Conservation (phyloP, 768 basidiomycete species). For the Sarcomyxa edulis region DNA sequence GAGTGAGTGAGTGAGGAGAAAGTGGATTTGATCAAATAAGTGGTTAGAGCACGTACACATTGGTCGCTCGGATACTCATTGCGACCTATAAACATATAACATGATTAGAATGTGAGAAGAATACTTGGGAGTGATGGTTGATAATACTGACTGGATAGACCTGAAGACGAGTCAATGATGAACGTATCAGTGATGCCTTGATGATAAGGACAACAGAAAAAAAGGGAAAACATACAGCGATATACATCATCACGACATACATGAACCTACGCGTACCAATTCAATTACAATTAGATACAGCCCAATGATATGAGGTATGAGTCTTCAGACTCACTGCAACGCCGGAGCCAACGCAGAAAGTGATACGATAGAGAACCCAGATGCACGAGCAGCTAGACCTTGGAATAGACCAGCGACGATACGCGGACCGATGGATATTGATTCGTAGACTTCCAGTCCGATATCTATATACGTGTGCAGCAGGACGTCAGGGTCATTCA, state of each 20-base stretch:
- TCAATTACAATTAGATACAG: background rate
- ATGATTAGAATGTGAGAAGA: background rate
- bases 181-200: too few species aligned
- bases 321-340: constrained; percentile 49
- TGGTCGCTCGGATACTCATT: constrained; percentile 61
- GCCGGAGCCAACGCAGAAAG: constrained; percentile 57
- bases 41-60: too few species aligned
- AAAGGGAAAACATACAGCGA: constrained; percentile 35
- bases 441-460: constrained; percentile 32
- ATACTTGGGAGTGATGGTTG: background rate
- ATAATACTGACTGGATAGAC: constrained; percentile 33
- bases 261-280: constrained; percentile 54
- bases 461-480: constrained; percentile 25
- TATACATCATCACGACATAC: constrained; percentile 78
- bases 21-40: background rate
- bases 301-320: background rate
- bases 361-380: constrained; percentile 45
- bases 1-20: background rate
- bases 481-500: background rate
- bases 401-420: constrained; percentile 47
- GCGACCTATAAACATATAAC: constrained; percentile 34
- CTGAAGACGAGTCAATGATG: constrained; percentile 20
- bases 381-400: constrained; percentile 47
- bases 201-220: too few species aligned
- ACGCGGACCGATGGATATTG: constrained; percentile 30